Evolutionary conservation across 2,329 filamentous ascomycete species (phyloP).

Genomic region (Diaporthe helianthi): DNA sequence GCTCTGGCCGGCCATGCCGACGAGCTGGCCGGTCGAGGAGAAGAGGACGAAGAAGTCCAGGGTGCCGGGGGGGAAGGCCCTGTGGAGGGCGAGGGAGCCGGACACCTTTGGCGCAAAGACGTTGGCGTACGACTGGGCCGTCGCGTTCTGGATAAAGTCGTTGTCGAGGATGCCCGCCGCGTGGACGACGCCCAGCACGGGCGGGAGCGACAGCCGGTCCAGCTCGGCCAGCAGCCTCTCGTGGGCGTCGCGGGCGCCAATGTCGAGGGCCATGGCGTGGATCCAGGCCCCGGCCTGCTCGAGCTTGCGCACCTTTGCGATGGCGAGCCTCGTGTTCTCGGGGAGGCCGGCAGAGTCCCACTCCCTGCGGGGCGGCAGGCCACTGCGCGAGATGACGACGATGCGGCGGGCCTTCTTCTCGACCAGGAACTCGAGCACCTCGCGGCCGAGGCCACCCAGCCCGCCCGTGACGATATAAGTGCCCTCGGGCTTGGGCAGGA

Average conservation of each 20-base stretch:
- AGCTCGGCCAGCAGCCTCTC: constrained; percentile 45
- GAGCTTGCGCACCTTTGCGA: constrained; percentile 29
- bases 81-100: constrained; percentile 61
- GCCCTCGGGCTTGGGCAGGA: constrained; percentile 33
- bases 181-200: constrained; percentile 54
- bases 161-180: constrained; percentile 55
- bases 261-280: constrained; percentile 56
- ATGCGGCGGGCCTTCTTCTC: constrained; percentile 34
- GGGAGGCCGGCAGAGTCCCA: background rate
- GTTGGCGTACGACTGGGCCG: constrained; percentile 52
- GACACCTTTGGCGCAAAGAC: constrained; percentile 60
- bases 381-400: constrained; percentile 34
- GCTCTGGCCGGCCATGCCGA: constrained; percentile 58
- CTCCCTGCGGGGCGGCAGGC: background rate
- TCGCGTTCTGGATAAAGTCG: constrained; percentile 48
- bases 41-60: constrained; percentile 62
- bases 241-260: constrained; percentile 50
- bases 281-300: constrained; percentile 50
- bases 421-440: constrained; percentile 35
- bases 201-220: constrained; percentile 46
- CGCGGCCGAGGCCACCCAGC: constrained; percentile 38
- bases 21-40: constrained; percentile 56
- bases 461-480: constrained; percentile 41
- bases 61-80: constrained; percentile 47
- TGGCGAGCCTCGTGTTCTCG: background rate